phyloP scores from a whole-genome alignment of 805 yeast species.

The Pichia paraexigua region DNA sequence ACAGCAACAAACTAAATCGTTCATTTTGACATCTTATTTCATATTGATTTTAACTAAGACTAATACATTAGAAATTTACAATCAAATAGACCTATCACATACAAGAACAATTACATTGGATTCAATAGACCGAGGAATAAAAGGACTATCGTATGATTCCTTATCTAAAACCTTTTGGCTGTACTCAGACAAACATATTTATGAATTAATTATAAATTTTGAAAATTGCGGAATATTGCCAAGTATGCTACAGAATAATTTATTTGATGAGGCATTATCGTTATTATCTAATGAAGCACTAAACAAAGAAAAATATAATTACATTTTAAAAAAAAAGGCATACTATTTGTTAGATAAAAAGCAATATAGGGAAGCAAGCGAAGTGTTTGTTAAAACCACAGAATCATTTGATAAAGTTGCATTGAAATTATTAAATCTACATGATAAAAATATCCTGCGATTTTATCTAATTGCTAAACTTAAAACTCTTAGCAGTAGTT shows the following conservation, averaged over 20 bases:
- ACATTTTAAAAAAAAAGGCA: slow-evolving; percentile 49
- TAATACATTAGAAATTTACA: slow-evolving; percentile 36
- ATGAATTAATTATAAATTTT: slow-evolving; percentile 61
- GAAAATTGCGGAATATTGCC: slow-evolving; percentile 76
- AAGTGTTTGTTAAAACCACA: slow-evolving; percentile 51
- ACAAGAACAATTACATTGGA: slow-evolving; percentile 31
- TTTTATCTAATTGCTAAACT: slow-evolving; percentile 40
- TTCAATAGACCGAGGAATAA: slow-evolving; percentile 28
- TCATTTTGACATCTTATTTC: slow-evolving; percentile 48
- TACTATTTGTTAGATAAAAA: slow-evolving; percentile 31
- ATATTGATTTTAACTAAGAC: slow-evolving; percentile 37
- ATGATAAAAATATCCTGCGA: slow-evolving; percentile 36
- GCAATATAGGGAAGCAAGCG: slow-evolving; percentile 37
- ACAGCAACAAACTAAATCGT: slow-evolving; percentile 22
- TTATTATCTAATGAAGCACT: slow-evolving; percentile 9
- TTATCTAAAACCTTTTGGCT: slow-evolving; percentile 65
- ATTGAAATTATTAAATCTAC: slow-evolving; percentile 40
- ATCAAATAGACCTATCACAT: slow-evolving; percentile 43
- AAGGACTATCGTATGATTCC: slow-evolving; percentile 46
- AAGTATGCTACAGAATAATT: slow-evolving; percentile 39
- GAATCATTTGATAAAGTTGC: slow-evolving; percentile 67
- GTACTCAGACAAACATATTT: slow-evolving; percentile 50
- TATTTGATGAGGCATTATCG: slow-evolving; percentile 60
- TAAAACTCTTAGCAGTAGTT: slow-evolving; percentile 20
- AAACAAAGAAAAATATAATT: slow-evolving; percentile 34